Conservation (phyloP, 768 basidiomycete species). For the Holtermanniella nyarrowii region DNA sequence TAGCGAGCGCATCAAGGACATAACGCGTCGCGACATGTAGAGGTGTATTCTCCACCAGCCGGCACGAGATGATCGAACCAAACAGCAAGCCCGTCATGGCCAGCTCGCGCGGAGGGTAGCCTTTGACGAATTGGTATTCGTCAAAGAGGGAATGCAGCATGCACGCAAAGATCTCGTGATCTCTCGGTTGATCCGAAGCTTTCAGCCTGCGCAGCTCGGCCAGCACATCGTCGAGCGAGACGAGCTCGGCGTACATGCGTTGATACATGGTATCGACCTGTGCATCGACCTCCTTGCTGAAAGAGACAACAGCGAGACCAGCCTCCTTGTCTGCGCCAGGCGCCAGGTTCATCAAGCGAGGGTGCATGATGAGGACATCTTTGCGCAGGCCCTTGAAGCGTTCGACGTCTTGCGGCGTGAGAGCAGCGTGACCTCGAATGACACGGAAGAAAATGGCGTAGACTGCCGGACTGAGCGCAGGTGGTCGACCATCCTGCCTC, state of each 20-base stretch:
- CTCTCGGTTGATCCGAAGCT: slow-evolving; percentile 65
- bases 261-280: slow-evolving; percentile 95
- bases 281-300: slow-evolving; percentile 75
- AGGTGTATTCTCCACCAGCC: slow-evolving; percentile 85
- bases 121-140: slow-evolving; percentile 99
- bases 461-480: slow-evolving; percentile 47
- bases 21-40: slow-evolving; percentile 95
- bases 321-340: slow-evolving; percentile 76
- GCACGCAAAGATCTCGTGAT: slow-evolving; percentile 97
- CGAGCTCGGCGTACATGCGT: slow-evolving; percentile 94
- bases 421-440: slow-evolving; percentile 66
- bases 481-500: slow-evolving; percentile 57
- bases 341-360: slow-evolving; percentile 84
- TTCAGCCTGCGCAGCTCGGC: slow-evolving; percentile 75
- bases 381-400: slow-evolving; percentile 87
- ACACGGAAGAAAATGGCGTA: slow-evolving; percentile 79
- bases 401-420: slow-evolving; percentile 68
- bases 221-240: slow-evolving; percentile 89
- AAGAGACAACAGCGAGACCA: slow-evolving; percentile 77
- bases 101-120: slow-evolving; percentile 84
- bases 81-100: slow-evolving; percentile 94
- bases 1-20: slow-evolving; percentile 84
- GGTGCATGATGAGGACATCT: slow-evolving; percentile 84
- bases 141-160: slow-evolving; percentile 99
- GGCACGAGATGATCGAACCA: slow-evolving; percentile 86